Conservation (phyloP, 2,329 filamentous ascomycete genomes). For the Fusarium proliferatum region DNA sequence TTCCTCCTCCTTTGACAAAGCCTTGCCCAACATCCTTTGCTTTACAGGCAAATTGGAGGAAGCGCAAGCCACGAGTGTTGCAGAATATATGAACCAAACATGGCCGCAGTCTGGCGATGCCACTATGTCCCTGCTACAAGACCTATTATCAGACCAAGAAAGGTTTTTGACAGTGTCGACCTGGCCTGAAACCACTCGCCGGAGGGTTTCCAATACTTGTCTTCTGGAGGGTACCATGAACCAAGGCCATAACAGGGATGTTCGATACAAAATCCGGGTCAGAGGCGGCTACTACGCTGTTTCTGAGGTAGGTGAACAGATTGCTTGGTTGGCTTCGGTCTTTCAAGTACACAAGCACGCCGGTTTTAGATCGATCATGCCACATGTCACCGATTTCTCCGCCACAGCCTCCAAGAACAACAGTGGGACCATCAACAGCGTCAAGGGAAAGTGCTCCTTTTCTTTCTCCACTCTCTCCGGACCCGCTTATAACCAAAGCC, state of each 20-base stretch:
- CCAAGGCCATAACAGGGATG: neutral
- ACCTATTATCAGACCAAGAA: neutral
- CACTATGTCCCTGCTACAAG: neutral
- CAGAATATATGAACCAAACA: slow-evolving; percentile 6
- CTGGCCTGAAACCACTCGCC: neutral
- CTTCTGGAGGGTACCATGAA: neutral
- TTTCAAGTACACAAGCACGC: neutral
- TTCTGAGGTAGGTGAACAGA: slow-evolving; percentile 16
- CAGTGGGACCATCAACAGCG: accelerated
- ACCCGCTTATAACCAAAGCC: too few relatives aligned
- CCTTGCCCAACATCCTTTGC: neutral
- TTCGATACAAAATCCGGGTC: neutral
- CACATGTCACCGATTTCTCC: neutral
- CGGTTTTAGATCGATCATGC: neutral
- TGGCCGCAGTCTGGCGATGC: neutral
- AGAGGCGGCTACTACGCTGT: neutral
- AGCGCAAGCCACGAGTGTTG: neutral
- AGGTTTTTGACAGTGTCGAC: accelerated
- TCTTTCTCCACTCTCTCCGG: accelerated
- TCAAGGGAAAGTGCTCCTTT: neutral
- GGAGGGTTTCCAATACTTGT: neutral
- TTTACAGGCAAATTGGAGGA: neutral
- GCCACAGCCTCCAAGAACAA: accelerated
- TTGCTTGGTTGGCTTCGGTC: slow-evolving; percentile 9
- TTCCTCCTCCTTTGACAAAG: neutral